Conservation (phyloP, 768 basidiomycete species). For the Cystofilobasidium macerans region DNA sequence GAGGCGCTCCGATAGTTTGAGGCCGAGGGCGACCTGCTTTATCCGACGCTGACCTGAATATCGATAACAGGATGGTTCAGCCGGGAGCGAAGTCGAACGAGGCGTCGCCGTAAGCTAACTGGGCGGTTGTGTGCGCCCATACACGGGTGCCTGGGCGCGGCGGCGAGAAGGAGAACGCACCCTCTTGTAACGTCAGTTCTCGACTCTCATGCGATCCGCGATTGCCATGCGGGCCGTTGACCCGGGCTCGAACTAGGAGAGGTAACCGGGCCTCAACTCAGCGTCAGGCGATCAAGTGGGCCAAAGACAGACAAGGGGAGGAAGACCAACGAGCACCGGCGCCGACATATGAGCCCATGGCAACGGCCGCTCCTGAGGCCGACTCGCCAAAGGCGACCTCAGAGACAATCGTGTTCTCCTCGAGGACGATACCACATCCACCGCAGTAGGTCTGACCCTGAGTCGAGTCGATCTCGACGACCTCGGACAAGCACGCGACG, state of each 20-base stretch:
- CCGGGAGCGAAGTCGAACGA: no score
- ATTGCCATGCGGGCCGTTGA: slow-evolving; percentile 70
- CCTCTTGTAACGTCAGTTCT: slow-evolving; percentile 16
- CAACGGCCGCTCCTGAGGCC: slow-evolving; percentile 80
- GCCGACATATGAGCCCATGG: slow-evolving; percentile 83
- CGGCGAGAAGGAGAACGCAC: slow-evolving; percentile 6
- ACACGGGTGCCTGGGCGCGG: no score
- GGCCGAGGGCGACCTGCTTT: slow-evolving; percentile 62
- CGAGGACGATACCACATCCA: slow-evolving; percentile 76
- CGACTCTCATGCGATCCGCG: slow-evolving; percentile 40
- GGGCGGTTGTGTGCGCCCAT: no score
- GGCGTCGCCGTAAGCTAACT: no score
- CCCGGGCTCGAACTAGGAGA: slow-evolving; percentile 59
- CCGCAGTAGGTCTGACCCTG: slow-evolving; percentile 45
- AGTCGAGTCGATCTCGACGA: slow-evolving; percentile 21
- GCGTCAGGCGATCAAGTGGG: background rate
- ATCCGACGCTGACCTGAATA: slow-evolving; percentile 69
- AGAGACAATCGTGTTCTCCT: slow-evolving; percentile 85
- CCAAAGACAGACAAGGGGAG: background rate
- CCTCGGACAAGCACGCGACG: slow-evolving; percentile 21
- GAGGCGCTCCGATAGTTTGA: slow-evolving; percentile 69
- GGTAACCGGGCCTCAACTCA: background rate
- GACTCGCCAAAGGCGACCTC: slow-evolving; percentile 96
- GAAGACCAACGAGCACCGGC: slow-evolving; percentile 70
- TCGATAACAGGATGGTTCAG: no score